Evolutionary conservation across 257 asterid species (phyloP).

Genomic region (Penstemon newberryi): DNA sequence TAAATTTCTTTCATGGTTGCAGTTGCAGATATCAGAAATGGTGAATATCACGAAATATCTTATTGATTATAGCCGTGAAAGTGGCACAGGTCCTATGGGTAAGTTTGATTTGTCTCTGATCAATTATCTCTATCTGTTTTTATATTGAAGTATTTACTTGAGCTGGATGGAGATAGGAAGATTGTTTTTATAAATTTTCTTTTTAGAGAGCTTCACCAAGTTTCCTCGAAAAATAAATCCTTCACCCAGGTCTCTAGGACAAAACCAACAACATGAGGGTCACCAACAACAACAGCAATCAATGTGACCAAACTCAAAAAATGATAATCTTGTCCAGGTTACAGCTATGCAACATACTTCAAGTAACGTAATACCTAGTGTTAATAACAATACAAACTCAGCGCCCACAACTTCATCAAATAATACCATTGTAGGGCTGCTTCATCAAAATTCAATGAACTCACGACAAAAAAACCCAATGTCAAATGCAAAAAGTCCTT

Average conservation of each 20-base stretch:
- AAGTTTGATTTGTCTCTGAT: constrained; percentile 32
- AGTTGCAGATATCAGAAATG: constrained; percentile 93
- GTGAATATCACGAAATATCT: constrained; percentile 99
- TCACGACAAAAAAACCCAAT: constrained; percentile 58
- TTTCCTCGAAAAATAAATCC: constrained; percentile 71
- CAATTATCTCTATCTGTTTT: constrained; percentile 8
- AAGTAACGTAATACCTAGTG: constrained; percentile 47
- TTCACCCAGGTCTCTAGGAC: constrained; percentile 59
- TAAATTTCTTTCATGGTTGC: constrained; percentile 3
- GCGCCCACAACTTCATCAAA: constrained; percentile 48
- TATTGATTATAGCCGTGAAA: constrained; percentile 88
- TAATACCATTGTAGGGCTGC: constrained; percentile 48
- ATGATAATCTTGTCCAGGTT: constrained; percentile 48
- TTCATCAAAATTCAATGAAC: constrained; percentile 80
- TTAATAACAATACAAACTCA: constrained; percentile 42
- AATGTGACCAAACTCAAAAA: constrained; percentile 53
- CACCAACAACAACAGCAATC: constrained; percentile 61
- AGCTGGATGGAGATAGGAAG: too few species aligned
- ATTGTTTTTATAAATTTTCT: constrained; percentile 19
- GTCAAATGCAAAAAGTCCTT: constrained; percentile 46
- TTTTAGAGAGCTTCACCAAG: constrained; percentile 85
- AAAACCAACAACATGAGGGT: constrained; percentile 58
- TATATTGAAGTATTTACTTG: not conserved
- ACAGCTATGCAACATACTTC: constrained; percentile 51
- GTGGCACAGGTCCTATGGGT: constrained; percentile 97